These are phyloP conservation scores for Lentinula sp. DNA, from an alignment of 768 basidiomycete species.

Conservation along the genomic window DNA sequence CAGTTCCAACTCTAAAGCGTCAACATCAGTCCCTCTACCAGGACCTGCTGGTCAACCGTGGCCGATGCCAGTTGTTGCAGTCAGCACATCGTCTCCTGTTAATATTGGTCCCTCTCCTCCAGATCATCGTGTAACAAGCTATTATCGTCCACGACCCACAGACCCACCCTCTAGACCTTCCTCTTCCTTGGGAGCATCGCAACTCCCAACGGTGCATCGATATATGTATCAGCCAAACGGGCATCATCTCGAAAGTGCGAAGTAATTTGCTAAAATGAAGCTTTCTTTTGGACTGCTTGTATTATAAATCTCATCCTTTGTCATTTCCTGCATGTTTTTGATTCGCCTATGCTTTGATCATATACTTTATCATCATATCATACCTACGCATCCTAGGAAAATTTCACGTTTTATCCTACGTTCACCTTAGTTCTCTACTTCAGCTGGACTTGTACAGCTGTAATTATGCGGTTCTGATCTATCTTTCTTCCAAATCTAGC, in stretches of 20 bases:
- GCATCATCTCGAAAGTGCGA: constrained; percentile 8
- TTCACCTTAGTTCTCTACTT: neutral
- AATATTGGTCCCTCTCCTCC: constrained; percentile 29
- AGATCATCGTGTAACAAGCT: constrained; percentile 43
- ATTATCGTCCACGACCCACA: constrained; percentile 47
- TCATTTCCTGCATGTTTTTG: neutral
- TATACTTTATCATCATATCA: neutral
- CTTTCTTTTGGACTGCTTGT: neutral
- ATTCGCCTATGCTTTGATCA: neutral
- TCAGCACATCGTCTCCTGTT: constrained; percentile 50
- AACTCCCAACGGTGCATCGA: constrained; percentile 26
- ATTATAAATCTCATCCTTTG: neutral
- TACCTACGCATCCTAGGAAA: neutral
- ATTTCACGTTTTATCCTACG: neutral
- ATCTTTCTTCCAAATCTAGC: no score
- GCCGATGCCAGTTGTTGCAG: constrained; percentile 72
- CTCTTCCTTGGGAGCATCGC: constrained; percentile 9
- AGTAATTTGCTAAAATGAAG: neutral
- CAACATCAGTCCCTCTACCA: constrained; percentile 11
- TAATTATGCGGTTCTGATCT: neutral
- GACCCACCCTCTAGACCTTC: constrained; percentile 13
- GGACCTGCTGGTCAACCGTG: constrained; percentile 41
- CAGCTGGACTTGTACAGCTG: neutral
- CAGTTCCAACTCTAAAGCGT: constrained; percentile 10
- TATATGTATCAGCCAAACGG: constrained; percentile 45